Conservation (phyloP, 768 basidiomycete species). For the Boletus sp. region DNA sequence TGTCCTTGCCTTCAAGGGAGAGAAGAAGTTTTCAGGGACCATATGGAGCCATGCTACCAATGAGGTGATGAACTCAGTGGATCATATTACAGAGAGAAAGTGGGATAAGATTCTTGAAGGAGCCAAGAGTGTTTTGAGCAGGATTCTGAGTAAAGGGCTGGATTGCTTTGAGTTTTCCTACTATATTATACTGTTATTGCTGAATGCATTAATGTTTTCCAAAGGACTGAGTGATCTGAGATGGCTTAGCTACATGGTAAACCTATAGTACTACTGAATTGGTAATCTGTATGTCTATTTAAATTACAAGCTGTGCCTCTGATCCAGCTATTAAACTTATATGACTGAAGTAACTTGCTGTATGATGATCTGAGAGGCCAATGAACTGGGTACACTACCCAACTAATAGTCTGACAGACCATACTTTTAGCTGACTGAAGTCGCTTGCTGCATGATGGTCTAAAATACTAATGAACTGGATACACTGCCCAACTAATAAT, state of each 20-base stretch:
- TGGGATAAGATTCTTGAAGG: neutral
- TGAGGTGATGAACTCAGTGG: neutral
- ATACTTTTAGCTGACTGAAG: no score
- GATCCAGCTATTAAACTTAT: neutral
- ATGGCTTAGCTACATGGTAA: no score
- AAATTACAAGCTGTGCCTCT: neutral
- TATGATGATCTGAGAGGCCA: neutral
- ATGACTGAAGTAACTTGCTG: no score
- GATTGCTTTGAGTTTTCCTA: no score
- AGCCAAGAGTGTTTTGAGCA: neutral
- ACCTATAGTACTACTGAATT: neutral
- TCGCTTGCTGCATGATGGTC: no score
- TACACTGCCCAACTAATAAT: neutral
- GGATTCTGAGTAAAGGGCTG: neutral
- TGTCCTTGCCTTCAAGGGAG: no score
- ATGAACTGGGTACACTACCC: no score
- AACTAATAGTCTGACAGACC: no score
- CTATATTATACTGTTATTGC: neutral
- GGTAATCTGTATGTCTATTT: neutral
- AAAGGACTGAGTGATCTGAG: no score
- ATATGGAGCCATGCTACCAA: neutral
- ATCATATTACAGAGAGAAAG: neutral
- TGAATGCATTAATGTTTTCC: neutral
- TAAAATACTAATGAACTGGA: no score
- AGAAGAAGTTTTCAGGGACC: neutral